Percentiles rank a stretch among this genome's conserved stretches.
phyloP scores from a whole-genome alignment of 2,329 filamentous ascomycete genomes.

The Cryoendolithus antarcticus region DNA sequence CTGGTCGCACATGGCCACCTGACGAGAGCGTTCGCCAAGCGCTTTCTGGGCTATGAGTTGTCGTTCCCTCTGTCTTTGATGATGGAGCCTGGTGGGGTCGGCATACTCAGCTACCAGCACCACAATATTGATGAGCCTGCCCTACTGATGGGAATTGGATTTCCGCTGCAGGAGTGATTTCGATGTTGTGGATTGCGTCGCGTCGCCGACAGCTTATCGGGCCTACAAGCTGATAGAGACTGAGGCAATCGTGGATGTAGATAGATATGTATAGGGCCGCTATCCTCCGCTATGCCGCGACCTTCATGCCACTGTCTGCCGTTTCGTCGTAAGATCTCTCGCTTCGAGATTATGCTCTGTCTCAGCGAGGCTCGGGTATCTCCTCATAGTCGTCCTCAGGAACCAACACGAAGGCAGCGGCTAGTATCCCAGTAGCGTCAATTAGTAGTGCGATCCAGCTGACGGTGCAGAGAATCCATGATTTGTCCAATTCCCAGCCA shows the following conservation, averaged over 20 bases:
- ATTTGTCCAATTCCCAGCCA: conserved; percentile 69
- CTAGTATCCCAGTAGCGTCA: conserved; percentile 45
- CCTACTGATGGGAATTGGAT: conserved; percentile 63
- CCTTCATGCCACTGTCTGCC: no score
- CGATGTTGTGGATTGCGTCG: no score
- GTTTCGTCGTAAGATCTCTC: no score
- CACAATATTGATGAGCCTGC: conserved; percentile 66
- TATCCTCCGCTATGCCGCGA: no score
- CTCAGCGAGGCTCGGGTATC: conserved; percentile 28
- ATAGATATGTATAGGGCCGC: no score
- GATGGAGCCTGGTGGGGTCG: conserved; percentile 73
- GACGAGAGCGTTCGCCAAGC: conserved; percentile 69
- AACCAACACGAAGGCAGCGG: conserved; percentile 59
- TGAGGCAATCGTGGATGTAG: no score
- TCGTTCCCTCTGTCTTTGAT: conserved; percentile 59
- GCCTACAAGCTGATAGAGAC: no score
- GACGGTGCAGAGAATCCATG: conserved; percentile 58
- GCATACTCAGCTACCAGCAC: conserved; percentile 74
- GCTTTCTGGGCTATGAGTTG: conserved; percentile 60
- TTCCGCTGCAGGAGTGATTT: conserved; percentile 25
- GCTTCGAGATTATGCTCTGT: no score
- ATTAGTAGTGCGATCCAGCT: conserved; percentile 46
- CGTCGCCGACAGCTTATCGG: no score
- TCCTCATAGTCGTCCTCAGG: conserved; percentile 80
- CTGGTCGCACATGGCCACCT: conserved; percentile 80